Percentiles rank a stretch among this genome's conserved stretches.
These are phyloP conservation scores for Hyaloscypha variabilis DNA, from an alignment of 495 filamentous ascomycete genomes.

Conservation along the genomic window DNA sequence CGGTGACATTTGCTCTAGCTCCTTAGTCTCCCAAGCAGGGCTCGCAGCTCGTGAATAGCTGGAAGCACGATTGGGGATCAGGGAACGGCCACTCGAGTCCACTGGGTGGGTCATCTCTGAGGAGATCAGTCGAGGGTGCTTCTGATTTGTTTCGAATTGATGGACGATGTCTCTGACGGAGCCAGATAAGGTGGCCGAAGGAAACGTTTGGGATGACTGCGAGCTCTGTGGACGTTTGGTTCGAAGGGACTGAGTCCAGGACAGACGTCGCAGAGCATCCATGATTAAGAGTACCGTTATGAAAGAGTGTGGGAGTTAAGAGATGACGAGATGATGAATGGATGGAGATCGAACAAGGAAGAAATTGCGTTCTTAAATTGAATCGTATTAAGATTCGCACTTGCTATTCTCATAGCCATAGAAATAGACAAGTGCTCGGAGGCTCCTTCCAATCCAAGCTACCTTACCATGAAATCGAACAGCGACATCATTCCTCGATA, in stretches of 20 bases:
- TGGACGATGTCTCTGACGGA: neutral
- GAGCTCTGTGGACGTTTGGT: neutral
- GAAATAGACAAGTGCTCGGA: neutral
- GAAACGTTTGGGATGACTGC: neutral
- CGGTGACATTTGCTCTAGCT: neutral
- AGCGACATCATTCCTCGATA: neutral
- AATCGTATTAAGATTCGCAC: neutral
- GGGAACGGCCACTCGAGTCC: neutral
- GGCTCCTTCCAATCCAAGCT: neutral
- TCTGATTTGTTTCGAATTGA: neutral
- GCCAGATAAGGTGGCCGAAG: neutral
- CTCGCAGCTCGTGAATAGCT: neutral
- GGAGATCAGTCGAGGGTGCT: neutral
- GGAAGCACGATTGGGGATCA: neutral
- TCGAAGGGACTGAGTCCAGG: constrained; percentile 8
- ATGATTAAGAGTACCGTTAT: constrained; percentile 7
- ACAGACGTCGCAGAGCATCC: constrained; percentile 6
- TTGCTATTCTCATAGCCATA: neutral
- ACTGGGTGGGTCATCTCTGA: neutral
- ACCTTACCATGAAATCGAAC: neutral
- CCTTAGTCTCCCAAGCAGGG: neutral
- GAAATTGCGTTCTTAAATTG: neutral
- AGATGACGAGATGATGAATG: neutral
- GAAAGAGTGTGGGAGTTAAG: neutral
- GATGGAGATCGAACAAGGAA: neutral